A percentile compares a stretch with the other conserved stretches of the same genome.
phyloP scores from a whole-genome alignment of 2,329 filamentous ascomycete species.

The Phialocephala sp. region DNA sequence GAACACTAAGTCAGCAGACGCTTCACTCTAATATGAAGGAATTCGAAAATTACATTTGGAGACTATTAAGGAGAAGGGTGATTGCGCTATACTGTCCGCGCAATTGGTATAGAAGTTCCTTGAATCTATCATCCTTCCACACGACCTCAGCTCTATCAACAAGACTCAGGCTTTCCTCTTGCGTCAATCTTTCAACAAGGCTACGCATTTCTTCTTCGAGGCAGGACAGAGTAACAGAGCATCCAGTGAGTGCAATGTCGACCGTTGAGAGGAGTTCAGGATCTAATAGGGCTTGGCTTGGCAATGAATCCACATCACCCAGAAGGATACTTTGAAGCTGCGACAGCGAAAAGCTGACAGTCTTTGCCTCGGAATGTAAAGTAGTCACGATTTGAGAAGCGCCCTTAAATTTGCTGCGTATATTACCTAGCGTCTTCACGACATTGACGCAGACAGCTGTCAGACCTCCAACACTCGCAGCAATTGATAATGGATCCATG shows the following conservation, averaged over 20 bases:
- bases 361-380: not conserved
- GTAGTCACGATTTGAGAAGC: not conserved
- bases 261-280: not conserved
- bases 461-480: conserved; percentile 3
- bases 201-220: conserved; percentile 2
- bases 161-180: not conserved
- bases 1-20: not conserved
- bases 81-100: not conserved
- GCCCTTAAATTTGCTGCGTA: not conserved
- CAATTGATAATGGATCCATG: conserved; percentile 8
- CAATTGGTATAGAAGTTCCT: not conserved
- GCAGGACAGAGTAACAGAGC: conserved; percentile 8
- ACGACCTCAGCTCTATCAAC: not conserved
- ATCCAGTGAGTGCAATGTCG: conserved; percentile 5
- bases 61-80: not conserved
- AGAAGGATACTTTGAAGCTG: conserved; percentile 8
- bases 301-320: not conserved
- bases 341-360: conserved; percentile 1
- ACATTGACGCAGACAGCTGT: not conserved
- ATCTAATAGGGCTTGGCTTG: conserved; percentile 1
- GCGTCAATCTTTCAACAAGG: not conserved
- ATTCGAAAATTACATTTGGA: not conserved
- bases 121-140: not conserved
- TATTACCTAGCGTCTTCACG: not conserved
- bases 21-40: not conserved